Evolutionary conservation across 2,329 filamentous ascomycete genomes (phyloP), one percentile per base, ranked within the genome.

Genomic region (Keithomyces neogunnii): DNA sequence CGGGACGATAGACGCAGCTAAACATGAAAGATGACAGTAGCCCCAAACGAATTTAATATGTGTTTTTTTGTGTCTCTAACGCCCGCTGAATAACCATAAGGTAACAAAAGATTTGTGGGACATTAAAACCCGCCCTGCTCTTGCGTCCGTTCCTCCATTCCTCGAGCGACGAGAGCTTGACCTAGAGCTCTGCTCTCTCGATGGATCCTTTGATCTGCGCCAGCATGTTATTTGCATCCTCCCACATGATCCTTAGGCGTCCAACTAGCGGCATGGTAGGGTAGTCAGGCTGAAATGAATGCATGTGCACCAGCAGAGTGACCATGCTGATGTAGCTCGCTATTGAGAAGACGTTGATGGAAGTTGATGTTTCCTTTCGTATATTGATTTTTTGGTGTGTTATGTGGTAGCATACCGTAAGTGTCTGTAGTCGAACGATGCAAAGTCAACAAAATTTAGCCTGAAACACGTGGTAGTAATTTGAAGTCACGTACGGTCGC

Each of bases 381-480:
- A 90, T 90, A 61, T 84, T 88, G 63, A 89, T 86, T 62, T 86
- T 86, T 59, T 86, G 84, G 66, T 90, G 85, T 11, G 85, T 88
- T 54, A 86, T 74, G 65, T 90, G 86, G 68, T 91, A 90, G 58
- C 85, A 76, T 50, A 85, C 77, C 2, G 87, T 89, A 40, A 90
- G 71, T 42, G 82, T 86, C 83, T 86, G 59, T 45, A 10, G 29
- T 28, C 9, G 3, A 13, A 28, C 26, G 4, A 19, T 1, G 19
- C 28, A 7, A 35, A 9, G 2, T 9, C n/a, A 51, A 4, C 2
- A 32, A 13, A 19, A 32, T 38, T 36, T n/a, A 4, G 35, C 30
- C 5, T 30, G 3, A 9, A 28, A 6, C 4, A 9, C 8, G 5
- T 30, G 26, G 39, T 10, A 11, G 9, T 36, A 13, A 11, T 50